Evolutionary conservation across 2,329 filamentous ascomycete species (phyloP).

Genomic region (Cylindrodendrum hubeiense): DNA sequence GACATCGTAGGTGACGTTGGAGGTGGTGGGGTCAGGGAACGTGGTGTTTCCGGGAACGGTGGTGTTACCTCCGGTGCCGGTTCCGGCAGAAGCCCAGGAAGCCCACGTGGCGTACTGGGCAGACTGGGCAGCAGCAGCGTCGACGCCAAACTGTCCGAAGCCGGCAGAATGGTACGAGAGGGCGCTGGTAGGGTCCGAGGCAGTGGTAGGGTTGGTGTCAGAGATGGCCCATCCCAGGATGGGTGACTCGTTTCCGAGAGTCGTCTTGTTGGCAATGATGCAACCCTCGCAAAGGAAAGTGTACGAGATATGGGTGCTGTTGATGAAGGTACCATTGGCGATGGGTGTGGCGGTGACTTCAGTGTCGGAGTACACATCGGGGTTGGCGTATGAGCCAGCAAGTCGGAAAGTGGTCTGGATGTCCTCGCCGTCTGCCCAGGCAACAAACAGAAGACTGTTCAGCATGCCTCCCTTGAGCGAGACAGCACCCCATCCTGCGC

Average conservation of each 20-base stretch:
- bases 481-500: conserved; percentile 59
- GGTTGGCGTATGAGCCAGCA: conserved; percentile 58
- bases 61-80: conserved; percentile 26
- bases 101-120: conserved; percentile 44
- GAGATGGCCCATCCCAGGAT: conserved; percentile 57
- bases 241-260: conserved; percentile 42
- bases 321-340: conserved; percentile 63
- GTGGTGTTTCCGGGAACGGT: conserved; percentile 30
- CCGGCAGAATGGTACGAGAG: conserved; percentile 56
- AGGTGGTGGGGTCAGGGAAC: conserved; percentile 27
- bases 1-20: conserved; percentile 42
- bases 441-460: conserved; percentile 60
- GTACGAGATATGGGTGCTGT: conserved; percentile 64
- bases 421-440: conserved; percentile 61
- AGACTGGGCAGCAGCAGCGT: conserved; percentile 50
- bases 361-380: conserved; percentile 57
- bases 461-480: conserved; percentile 61
- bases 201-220: conserved; percentile 46
- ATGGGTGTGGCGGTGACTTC: conserved; percentile 57
- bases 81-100: conserved; percentile 39
- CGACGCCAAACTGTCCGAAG: conserved; percentile 53
- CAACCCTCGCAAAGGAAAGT: conserved; percentile 66
- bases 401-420: conserved; percentile 50
- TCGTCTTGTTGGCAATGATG: conserved; percentile 50
- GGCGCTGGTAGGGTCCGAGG: conserved; percentile 47